A percentile compares a stretch with the other conserved stretches of the same genome.
Evolutionary conservation across 2,329 filamentous ascomycete genomes (phyloP).

Genomic region (Eurotiales sp.): DNA sequence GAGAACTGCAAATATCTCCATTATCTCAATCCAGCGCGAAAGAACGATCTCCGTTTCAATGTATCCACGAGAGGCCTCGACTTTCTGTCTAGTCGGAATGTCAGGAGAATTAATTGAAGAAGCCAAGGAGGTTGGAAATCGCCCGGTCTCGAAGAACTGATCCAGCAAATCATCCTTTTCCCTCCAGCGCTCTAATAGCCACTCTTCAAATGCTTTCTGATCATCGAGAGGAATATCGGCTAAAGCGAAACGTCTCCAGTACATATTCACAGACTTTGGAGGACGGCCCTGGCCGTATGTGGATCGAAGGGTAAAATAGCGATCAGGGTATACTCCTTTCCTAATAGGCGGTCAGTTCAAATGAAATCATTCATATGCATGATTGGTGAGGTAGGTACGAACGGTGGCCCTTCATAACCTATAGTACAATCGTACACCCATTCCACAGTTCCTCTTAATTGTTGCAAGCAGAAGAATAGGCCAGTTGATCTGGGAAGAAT

Average conservation of each 20-base stretch:
- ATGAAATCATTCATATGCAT: not conserved
- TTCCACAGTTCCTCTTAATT: slow-evolving; percentile 56
- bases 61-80: slow-evolving; percentile 35
- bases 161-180: slow-evolving; percentile 91
- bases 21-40: slow-evolving; percentile 41
- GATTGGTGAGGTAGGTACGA: slow-evolving; percentile 43
- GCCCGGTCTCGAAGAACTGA: slow-evolving; percentile 70
- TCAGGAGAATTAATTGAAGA: slow-evolving; percentile 48
- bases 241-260: slow-evolving; percentile 84
- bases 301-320: slow-evolving; percentile 79
- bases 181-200: slow-evolving; percentile 82
- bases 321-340: slow-evolving; percentile 79
- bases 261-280: slow-evolving; percentile 93
- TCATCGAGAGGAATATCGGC: slow-evolving; percentile 76
- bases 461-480: slow-evolving; percentile 58
- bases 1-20: slow-evolving; percentile 42
- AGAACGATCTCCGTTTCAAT: slow-evolving; percentile 42
- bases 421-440: slow-evolving; percentile 78
- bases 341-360: slow-evolving; percentile 39
- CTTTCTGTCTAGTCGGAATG: slow-evolving; percentile 24
- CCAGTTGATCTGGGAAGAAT: slow-evolving; percentile 61
- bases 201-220: slow-evolving; percentile 70
- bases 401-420: slow-evolving; percentile 91
- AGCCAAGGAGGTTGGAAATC: slow-evolving; percentile 69
- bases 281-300: slow-evolving; percentile 86